Evolutionary conservation across 2,329 filamentous ascomycete genomes (phyloP), one percentile per base, ranked within the genome.

Genomic region (Endoconidiophora polonica): DNA sequence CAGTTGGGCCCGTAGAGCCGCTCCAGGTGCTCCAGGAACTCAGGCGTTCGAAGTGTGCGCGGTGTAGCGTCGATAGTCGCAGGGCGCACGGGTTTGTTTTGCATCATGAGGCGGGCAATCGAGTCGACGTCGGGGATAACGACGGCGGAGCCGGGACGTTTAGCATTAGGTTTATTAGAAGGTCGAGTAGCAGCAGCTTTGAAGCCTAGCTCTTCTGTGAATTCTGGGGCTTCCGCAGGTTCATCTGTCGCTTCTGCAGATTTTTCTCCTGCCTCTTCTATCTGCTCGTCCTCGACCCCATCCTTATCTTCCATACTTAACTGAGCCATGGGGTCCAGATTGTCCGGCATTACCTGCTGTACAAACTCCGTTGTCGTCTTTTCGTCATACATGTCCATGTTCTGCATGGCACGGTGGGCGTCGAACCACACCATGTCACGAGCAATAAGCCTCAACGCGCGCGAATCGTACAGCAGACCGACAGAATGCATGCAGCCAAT

Each of bases 1-100:
- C 72, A 75, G n/a, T 59, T 60, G 1, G 59, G 55, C 3, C 71
- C 70, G 57, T 73, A 74, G 2, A 67, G 62, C 6, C 59, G 58
- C 4, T 62, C 56, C 56, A 71, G 68, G 33, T 63, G 59, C 7
- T 56, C 54, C 5, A 72, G 49, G 52, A 74, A 72, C 0, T 54
- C 49, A 9, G 40, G 12, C 3, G 29, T 26, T 33, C 29, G 29
- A 33, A 33, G 29, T 14, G 42, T 26, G n/a, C 23, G 29, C 7
- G 42, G 18, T 1, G 10, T 18, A 5, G 42, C 14, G 7, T 16
- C 5, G 14, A 5, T 38, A 12, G 41, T 4, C 18, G 22, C 14
- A 22, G 14, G n/a, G 38, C n/a, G 9, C 38, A 41, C 20, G 14
- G 38, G 38, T 16, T 41, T 22, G 38, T 41, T 33, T 10, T 33